These are phyloP conservation scores for Penicillium lividum DNA, from an alignment of 495 filamentous ascomycete genomes.

Conservation along the genomic window DNA sequence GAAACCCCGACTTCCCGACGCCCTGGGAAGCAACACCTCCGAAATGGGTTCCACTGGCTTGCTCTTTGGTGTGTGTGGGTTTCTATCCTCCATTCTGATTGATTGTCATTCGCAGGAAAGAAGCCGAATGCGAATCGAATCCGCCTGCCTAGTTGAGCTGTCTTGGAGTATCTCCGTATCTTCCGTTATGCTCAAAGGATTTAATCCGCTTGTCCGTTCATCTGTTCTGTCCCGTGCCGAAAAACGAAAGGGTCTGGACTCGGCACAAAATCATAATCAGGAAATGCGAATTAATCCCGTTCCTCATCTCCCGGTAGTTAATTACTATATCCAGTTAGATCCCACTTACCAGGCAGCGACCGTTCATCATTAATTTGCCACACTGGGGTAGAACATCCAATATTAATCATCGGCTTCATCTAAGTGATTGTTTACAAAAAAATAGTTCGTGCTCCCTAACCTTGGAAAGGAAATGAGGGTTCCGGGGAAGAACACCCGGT, in stretches of 20 bases:
- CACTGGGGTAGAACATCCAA: constrained; percentile 1
- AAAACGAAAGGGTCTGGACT: constrained; percentile 13
- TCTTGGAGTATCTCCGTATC: neutral
- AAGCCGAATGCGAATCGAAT: constrained; percentile 10
- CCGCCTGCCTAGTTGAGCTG: constrained; percentile 14
- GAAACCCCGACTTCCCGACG: constrained; percentile 18
- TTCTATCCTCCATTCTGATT: constrained; percentile 3
- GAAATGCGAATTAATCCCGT: neutral
- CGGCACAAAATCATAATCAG: constrained; percentile 6
- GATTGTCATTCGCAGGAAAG: constrained; percentile 1
- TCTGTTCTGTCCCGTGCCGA: constrained; percentile 12
- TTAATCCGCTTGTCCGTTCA: neutral
- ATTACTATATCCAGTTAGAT: neutral
- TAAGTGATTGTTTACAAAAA: neutral
- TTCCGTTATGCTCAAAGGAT: neutral
- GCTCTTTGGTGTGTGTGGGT: constrained; percentile 3
- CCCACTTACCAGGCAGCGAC: neutral
- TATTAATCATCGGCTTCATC: neutral
- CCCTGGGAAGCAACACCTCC: constrained; percentile 17
- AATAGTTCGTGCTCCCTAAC: neutral
- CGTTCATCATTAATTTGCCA: neutral
- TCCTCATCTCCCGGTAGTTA: neutral
- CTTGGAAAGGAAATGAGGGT: constrained; percentile 14
- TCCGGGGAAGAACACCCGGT: constrained; percentile 26
- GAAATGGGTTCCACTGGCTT: constrained; percentile 15